Base-by-base conservation (phyloP, 2,329 filamentous ascomycete species). In the Thielaviopsis ethacetica region DNA sequence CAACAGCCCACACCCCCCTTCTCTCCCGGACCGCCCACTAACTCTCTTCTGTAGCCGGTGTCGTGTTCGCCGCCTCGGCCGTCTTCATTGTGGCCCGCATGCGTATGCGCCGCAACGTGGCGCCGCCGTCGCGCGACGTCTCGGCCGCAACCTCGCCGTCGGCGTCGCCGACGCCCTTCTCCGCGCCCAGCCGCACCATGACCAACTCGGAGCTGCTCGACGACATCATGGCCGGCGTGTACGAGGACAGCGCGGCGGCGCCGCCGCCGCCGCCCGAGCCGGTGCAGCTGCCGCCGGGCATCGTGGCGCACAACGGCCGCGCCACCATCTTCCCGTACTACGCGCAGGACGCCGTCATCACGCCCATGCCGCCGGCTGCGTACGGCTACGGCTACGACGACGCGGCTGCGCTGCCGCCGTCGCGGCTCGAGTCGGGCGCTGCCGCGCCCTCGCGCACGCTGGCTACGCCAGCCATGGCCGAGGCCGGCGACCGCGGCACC, bases 151-250 rank as follows among this genome's bases (percentile, higher is more conserved):
- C 53, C 10, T 6, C 21, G 19, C 47, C 51, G 13, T 47, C 59
- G 6, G 5, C 34, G 3, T 58, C 59, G n/a, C 59, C 59, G 2
- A 54, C 21, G 12, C 47, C 59, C 12, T 61, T 58, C 22, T 38
- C 51, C 13, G 41, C 15, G 15, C 22, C 52, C 9, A 21, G 26
- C 22, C 30, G 21, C 21, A 47, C 53, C 56, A 58, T 61, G 56
- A 61, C 59, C 22, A 58, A 61, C 55, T 58, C 56, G 12, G 56
- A 61, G 47, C 53, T 61, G 30, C 53, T 61, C 3, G 59, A 61
- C 17, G 54, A 61, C 19, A 52, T 61, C 41, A 58, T 61, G 22
- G 38, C 59, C 27, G 59, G 47, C 19, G 56, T 53, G 17, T 61
- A 58, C 56, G 58, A 47, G 10, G 49, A 50, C 13, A 26, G 15